Base-by-base conservation (phyloP, 768 basidiomycete species). In the Boletus reticulatus region DNA sequence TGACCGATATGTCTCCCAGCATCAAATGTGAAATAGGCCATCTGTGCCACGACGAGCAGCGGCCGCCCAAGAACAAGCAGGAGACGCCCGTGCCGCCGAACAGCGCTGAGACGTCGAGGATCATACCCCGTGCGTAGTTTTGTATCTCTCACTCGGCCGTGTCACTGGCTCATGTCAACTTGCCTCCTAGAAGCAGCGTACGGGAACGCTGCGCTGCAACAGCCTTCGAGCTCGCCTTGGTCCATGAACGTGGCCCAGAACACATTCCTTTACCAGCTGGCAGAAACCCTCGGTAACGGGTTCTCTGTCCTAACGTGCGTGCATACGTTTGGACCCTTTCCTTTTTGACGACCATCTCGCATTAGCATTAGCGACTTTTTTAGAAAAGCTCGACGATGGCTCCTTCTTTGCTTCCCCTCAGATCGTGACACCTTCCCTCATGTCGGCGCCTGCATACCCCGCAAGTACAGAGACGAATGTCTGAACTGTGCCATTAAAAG, bases 11-110 rank as follows among this genome's bases (percentile, higher is more conserved):
- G 20, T 57, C 50, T 24, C 31, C 47, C 63, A 95, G 94, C 65
- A 92, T 98, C 65, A 98, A 98, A 71, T 85, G 96, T 39, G 95
- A 98, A 71, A 98, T 98, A 57, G 92, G 93, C 0, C 93, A 98
- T 74, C 78, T 96, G 16, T 97, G 94, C 66, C 89, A 92, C 63
- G 95, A 96, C 70, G 93, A 95, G 67, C 83, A 83, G 55, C 78
- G 84, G 44, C 78, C 79, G 2, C 56, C 61, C 1, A 84, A 84
- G 65, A 70, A 67, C n/a, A 85, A 84, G 57, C 75, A 78, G 36
- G 67, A 69, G 19, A 68, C 16, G 54, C 47, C 69, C 0, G 16
- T 69, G 22, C 42, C 72, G 11, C 37, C 75, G 36, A 60, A 58
- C 14, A 59, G 60, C 6, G 50, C 67, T 11, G 71, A 78, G 42